These are phyloP conservation scores for Lasiosphaeriaceae sp. DNA, from an alignment of 495 filamentous ascomycete genomes.

Conservation along the genomic window DNA sequence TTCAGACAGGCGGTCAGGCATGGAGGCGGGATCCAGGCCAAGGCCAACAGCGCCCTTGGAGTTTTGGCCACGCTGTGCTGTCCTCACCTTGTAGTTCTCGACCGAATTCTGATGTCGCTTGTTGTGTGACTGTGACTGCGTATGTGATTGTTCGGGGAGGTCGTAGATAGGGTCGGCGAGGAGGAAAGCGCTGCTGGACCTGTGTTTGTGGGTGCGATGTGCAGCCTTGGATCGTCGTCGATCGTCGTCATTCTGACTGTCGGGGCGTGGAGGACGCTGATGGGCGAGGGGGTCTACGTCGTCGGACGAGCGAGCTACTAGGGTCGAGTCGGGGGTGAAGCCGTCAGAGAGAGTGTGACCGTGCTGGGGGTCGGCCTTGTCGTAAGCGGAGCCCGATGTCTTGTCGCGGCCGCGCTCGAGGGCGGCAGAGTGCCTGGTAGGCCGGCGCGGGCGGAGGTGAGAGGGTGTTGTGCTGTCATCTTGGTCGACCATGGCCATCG, in stretches of 20 bases:
- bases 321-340: conserved; percentile 14
- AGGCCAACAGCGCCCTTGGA: not conserved
- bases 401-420: conserved; percentile 5
- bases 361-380: conserved; percentile 24
- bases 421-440: conserved; percentile 13
- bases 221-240: conserved; percentile 21
- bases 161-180: conserved; percentile 35
- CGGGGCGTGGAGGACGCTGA: conserved; percentile 16
- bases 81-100: conserved; percentile 9
- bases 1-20: not conserved
- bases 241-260: conserved; percentile 17
- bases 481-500: conserved; percentile 22
- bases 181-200: conserved; percentile 43
- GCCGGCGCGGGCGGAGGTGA: conserved; percentile 19
- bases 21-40: not conserved
- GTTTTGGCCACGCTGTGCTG: conserved; percentile 1
- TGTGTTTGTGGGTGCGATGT: conserved; percentile 36
- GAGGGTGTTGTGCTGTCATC: conserved; percentile 22
- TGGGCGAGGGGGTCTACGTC: conserved; percentile 14
- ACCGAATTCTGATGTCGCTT: conserved; percentile 13
- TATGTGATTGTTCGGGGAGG: conserved; percentile 2
- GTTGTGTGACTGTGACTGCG: conserved; percentile 1
- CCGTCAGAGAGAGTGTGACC: conserved; percentile 12
- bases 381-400: conserved; percentile 16
- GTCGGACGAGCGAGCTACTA: conserved; percentile 16